Evolutionary conservation across 2,329 filamentous ascomycete species (phyloP), one percentile per base, ranked within the genome.

Genomic region (Dactylellina cionopaga): DNA sequence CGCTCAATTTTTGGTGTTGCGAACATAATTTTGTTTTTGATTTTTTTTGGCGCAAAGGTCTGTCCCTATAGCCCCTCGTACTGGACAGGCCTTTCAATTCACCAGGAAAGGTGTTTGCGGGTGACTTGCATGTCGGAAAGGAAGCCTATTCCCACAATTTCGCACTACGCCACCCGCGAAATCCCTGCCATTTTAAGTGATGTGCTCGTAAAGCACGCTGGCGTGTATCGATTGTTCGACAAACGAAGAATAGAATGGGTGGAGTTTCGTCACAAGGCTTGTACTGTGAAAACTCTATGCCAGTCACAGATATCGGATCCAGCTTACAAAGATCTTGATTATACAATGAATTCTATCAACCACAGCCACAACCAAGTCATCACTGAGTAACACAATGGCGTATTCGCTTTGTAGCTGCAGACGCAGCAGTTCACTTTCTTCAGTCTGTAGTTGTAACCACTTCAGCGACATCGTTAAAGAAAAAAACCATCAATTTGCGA

Each of bases 281-380:
- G 56, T 27, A 70, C n/a, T 7, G 4, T 44, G 1, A 37, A 24
- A 3, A 24, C 39, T 2, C 25, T 56, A 3, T 70, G 54, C 37
- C 29, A 25, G 7, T 63, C 65, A 13, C 27, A 15, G 3, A 19
- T 70, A 4, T 79, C 81, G 0, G 2, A 37, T 1, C 39, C 49
- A 2, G 75, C 76, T 13, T 77, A 77, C 46, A 10, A 22, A 19
- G 56, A 59, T 1, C 52, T 80, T 1, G 75, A 77, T 44, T 78
- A 75, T 54, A 63, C 75, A 13, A 35, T 79, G 5, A 46, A 74
- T 10, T 43, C 17, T 60, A 64, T 72, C 1, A 24, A 49, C 44
- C 46, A 81, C 77, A 35, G 75, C 44, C 80, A 84, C 0, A 90
- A 90, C 64, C 74, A 80, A 0, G 82, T 85, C 0, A 82, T 90